A percentile compares a stretch with the other conserved stretches of the same genome.
Conservation (phyloP, 2,329 filamentous ascomycete species). For the Alternaria arbusti region DNA sequence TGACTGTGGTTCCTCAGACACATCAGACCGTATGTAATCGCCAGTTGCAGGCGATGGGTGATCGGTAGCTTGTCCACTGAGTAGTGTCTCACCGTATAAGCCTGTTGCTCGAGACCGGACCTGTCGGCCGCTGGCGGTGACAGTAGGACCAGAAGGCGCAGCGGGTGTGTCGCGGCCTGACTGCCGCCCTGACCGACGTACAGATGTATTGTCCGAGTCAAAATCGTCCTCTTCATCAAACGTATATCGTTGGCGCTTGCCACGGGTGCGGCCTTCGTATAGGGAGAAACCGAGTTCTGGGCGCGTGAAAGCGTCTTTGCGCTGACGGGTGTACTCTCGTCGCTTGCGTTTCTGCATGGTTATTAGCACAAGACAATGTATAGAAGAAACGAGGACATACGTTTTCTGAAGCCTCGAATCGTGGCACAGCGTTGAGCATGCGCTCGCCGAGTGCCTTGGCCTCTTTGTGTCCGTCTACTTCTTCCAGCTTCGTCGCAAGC, state of each 20-base stretch:
- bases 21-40: conserved; percentile 52
- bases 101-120: conserved; percentile 69
- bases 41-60: conserved; percentile 52
- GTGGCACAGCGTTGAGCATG: conserved; percentile 79
- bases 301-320: conserved; percentile 84
- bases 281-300: conserved; percentile 89
- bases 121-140: conserved; percentile 87
- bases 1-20: conserved; percentile 53
- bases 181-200: conserved; percentile 69
- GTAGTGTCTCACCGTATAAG: conserved; percentile 67
- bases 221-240: conserved; percentile 91
- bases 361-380: conserved; percentile 16
- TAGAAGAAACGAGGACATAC: conserved; percentile 52
- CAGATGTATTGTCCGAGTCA: conserved; percentile 70
- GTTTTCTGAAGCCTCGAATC: conserved; percentile 93
- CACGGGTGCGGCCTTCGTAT: conserved; percentile 94
- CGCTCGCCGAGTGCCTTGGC: conserved; percentile 78
- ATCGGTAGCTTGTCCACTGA: conserved; percentile 59
- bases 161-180: conserved; percentile 75
- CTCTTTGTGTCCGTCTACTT: conserved; percentile 79
- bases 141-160: conserved; percentile 68
- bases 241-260: conserved; percentile 95
- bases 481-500: conserved; percentile 77
- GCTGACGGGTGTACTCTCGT: conserved; percentile 85
- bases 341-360: conserved; percentile 81